phyloP scores from a whole-genome alignment of 352 stramenopile genomes.

The Phytophthora uliginosa region DNA sequence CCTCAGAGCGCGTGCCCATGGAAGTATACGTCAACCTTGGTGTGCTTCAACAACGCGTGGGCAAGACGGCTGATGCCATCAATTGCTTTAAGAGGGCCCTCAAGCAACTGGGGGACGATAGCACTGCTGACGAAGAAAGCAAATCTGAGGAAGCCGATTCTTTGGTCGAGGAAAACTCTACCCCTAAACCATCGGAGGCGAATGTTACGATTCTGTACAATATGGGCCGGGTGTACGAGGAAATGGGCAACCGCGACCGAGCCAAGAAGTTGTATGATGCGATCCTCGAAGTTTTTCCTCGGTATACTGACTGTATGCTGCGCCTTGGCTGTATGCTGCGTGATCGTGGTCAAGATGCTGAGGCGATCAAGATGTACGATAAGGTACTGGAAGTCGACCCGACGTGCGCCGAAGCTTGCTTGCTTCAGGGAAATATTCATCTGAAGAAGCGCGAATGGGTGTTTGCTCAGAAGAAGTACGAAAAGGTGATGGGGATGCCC shows the following conservation, averaged over 20 bases:
- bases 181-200: slow-evolving; percentile 64
- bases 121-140: slow-evolving; percentile 44
- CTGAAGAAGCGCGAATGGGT: slow-evolving; percentile 96
- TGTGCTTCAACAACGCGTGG: slow-evolving; percentile 84
- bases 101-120: slow-evolving; percentile 59
- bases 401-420: slow-evolving; percentile 93
- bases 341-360: slow-evolving; percentile 94
- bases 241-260: slow-evolving; percentile 91
- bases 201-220: slow-evolving; percentile 98
- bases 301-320: slow-evolving; percentile 96
- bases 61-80: slow-evolving; percentile 92
- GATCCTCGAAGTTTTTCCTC: slow-evolving; percentile 94
- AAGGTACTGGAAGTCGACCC: slow-evolving; percentile 93
- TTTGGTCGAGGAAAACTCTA: slow-evolving; percentile 41
- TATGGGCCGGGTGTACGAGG: slow-evolving; percentile 95
- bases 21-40: slow-evolving; percentile 89
- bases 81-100: slow-evolving; percentile 92
- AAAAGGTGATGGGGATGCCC: slow-evolving; percentile 96
- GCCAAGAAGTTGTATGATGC: slow-evolving; percentile 95
- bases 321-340: slow-evolving; percentile 95
- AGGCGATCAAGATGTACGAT: slow-evolving; percentile 93
- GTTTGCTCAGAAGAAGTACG: slow-evolving; percentile 95
- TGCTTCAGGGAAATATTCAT: slow-evolving; percentile 97
- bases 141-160: slow-evolving; percentile 51
- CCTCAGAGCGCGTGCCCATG: slow-evolving; percentile 82